Evolutionary conservation across 2,329 filamentous ascomycete species (phyloP).

Genomic region (Ophioceras dolichostomum): DNA sequence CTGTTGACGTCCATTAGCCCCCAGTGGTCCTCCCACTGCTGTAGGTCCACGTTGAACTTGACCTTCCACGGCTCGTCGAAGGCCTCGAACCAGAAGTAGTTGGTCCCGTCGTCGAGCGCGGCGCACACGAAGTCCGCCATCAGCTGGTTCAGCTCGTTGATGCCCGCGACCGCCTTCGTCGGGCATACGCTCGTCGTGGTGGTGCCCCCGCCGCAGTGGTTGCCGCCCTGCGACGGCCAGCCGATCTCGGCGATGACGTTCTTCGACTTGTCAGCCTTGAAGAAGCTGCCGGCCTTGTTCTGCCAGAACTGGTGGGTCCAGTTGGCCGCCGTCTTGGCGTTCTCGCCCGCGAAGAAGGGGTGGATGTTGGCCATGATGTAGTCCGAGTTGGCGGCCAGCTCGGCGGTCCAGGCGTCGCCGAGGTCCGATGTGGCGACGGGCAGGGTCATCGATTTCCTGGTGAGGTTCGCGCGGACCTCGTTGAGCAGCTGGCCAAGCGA

Average conservation of each 20-base stretch:
- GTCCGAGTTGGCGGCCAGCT: slow-evolving; percentile 60
- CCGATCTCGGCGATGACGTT: slow-evolving; percentile 86
- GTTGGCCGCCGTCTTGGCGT: slow-evolving; percentile 50
- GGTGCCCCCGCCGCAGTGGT: slow-evolving; percentile 50
- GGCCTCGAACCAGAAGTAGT: slow-evolving; percentile 96
- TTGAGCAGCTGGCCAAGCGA: slow-evolving; percentile 52
- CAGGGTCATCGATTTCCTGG: slow-evolving; percentile 50
- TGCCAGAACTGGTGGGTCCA: slow-evolving; percentile 86
- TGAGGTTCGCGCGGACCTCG: slow-evolving; percentile 62
- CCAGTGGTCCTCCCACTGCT: slow-evolving; percentile 94
- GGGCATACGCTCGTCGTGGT: slow-evolving; percentile 45
- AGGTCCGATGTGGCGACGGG: slow-evolving; percentile 82
- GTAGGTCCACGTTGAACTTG: slow-evolving; percentile 49
- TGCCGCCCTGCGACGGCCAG: slow-evolving; percentile 79
- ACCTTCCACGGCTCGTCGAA: slow-evolving; percentile 97
- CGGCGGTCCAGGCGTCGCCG: slow-evolving; percentile 72
- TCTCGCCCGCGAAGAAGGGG: slow-evolving; percentile 81
- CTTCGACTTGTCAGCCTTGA: slow-evolving; percentile 46
- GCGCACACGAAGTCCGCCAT: slow-evolving; percentile 78
- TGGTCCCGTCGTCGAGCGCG: slow-evolving; percentile 66
- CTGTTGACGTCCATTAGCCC: slow-evolving; percentile 78
- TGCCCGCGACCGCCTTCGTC: slow-evolving; percentile 61
- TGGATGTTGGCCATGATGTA: slow-evolving; percentile 95
- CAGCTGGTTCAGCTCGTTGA: slow-evolving; percentile 74
- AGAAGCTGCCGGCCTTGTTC: slow-evolving; percentile 51